These are phyloP conservation scores for Nakazawaea anatomiae DNA, from an alignment of 805 yeast genomes.

Conservation along the genomic window DNA sequence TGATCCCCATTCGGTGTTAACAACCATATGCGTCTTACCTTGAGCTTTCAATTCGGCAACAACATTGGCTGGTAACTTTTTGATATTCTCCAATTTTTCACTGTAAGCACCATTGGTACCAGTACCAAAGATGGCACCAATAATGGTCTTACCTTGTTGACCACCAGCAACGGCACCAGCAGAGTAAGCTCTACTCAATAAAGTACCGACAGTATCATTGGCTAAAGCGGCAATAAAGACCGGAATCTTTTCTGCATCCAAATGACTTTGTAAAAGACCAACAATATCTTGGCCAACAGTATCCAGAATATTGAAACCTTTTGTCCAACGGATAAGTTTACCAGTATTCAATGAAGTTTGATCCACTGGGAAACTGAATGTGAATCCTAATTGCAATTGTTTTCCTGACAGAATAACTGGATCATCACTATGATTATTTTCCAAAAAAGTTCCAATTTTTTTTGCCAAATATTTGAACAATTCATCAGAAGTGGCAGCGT, in stretches of 20 bases:
- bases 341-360: conserved; percentile 81
- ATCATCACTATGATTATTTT: conserved; percentile 53
- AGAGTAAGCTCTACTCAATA: conserved; percentile 81
- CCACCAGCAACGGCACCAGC: conserved; percentile 47
- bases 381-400: conserved; percentile 75
- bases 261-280: conserved; percentile 58
- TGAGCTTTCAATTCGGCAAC: conserved; percentile 30
- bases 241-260: conserved; percentile 54
- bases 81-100: conserved; percentile 69
- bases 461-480: conserved; percentile 73
- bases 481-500: conserved; percentile 53
- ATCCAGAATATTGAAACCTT: conserved; percentile 85
- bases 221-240: conserved; percentile 82
- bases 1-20: conserved; percentile 98
- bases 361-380: conserved; percentile 88
- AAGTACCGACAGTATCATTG: conserved; percentile 94
- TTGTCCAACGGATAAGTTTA: conserved; percentile 88
- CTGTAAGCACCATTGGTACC: conserved; percentile 96
- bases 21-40: conserved; percentile 68
- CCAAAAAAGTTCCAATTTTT: conserved; percentile 60
- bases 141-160: conserved; percentile 66
- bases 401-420: conserved; percentile 20
- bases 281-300: conserved; percentile 84
- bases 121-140: conserved; percentile 94
- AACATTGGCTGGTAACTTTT: conserved; percentile 55